phyloP scores from a whole-genome alignment of 495 filamentous ascomycete genomes.

The Bathelium albidoporum region DNA sequence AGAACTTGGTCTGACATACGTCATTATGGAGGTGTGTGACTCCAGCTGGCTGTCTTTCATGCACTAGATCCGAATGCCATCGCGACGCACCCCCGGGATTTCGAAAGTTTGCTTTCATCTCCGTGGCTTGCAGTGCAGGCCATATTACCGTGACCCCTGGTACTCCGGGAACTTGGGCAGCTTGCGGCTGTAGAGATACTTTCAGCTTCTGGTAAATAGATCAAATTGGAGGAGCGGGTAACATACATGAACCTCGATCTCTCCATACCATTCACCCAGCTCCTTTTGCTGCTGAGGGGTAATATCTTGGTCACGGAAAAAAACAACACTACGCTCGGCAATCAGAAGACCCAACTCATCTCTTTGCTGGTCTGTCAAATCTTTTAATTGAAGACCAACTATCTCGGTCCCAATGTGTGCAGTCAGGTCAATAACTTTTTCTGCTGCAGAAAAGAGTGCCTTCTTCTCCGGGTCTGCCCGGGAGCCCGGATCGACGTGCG shows the following conservation, averaged over 20 bases:
- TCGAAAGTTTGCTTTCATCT: slow-evolving; percentile 39
- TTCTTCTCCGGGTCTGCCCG: slow-evolving; percentile 60
- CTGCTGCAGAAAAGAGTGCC: slow-evolving; percentile 51
- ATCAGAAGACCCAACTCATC: slow-evolving; percentile 64
- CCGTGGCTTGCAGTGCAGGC: slow-evolving; percentile 49
- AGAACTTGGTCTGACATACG: neutral
- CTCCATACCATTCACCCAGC: slow-evolving; percentile 55
- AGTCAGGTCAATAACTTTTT: slow-evolving; percentile 55
- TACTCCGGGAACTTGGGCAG: slow-evolving; percentile 56
- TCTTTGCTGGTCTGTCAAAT: slow-evolving; percentile 54
- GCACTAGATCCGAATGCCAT: slow-evolving; percentile 64
- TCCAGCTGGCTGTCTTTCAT: slow-evolving; percentile 59
- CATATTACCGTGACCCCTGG: slow-evolving; percentile 57
- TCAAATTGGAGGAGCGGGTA: neutral
- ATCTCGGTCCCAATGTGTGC: slow-evolving; percentile 63
- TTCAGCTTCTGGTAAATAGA: neutral
- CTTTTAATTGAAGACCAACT: slow-evolving; percentile 57
- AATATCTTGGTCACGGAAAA: slow-evolving; percentile 65
- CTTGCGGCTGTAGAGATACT: slow-evolving; percentile 46
- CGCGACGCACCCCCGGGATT: slow-evolving; percentile 52
- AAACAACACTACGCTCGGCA: slow-evolving; percentile 64
- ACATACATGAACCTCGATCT: slow-evolving; percentile 57
- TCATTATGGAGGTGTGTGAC: slow-evolving; percentile 59
- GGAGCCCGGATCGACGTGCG: slow-evolving; percentile 49
- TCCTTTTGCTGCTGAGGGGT: slow-evolving; percentile 57